Evolutionary conservation across 257 asterid species (phyloP).

Genomic region (Solanum pennellii): DNA sequence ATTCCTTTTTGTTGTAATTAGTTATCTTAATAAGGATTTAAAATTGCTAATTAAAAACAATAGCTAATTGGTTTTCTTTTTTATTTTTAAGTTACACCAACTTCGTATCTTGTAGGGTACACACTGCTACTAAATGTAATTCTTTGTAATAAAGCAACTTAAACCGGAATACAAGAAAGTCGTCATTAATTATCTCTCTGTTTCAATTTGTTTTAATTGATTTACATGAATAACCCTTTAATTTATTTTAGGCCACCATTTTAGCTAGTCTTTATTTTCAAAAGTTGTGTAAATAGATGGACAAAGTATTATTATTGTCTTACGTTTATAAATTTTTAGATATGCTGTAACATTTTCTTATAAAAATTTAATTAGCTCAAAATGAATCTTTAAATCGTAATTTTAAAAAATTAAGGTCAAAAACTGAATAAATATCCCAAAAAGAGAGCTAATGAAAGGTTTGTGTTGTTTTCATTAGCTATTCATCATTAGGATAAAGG

Average conservation of each 20-base stretch:
- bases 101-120: slow-evolving; percentile 19
- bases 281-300: not conserved
- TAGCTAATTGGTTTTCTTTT: not conserved
- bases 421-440: not conserved
- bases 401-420: no score
- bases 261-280: not conserved
- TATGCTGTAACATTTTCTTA: not conserved
- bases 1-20: not conserved
- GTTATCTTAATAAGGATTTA: not conserved
- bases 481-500: not conserved
- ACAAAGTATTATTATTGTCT: not conserved
- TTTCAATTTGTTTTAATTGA: not conserved
- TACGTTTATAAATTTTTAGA: not conserved
- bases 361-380: not conserved
- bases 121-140: not conserved
- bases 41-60: not conserved
- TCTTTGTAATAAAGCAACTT: not conserved
- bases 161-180: not conserved
- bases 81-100: slow-evolving; percentile 18
- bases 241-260: not conserved
- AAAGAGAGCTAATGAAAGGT: no score
- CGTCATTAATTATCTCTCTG: not conserved
- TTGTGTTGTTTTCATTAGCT: not conserved
- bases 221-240: not conserved
- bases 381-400: not conserved